A percentile compares a stretch with the other conserved stretches of the same genome.
Conservation (phyloP, 495 filamentous ascomycete species). For the Cercophora samala region DNA sequence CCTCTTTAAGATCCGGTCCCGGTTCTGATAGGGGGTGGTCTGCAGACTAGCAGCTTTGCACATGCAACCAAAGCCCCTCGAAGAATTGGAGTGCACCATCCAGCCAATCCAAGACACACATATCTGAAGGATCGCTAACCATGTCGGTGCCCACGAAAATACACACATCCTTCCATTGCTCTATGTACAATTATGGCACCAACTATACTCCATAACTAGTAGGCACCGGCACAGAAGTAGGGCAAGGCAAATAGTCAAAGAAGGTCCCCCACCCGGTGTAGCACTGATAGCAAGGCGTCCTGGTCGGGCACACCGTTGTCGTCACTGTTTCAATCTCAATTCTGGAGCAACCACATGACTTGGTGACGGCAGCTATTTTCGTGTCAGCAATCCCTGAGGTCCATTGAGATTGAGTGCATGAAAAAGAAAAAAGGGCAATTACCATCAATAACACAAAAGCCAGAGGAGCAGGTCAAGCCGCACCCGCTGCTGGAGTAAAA, state of each 20-base stretch:
- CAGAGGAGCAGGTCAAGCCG: slow-evolving; percentile 17
- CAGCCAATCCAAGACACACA: too few relatives aligned
- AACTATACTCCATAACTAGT: not conserved
- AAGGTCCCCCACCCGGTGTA: slow-evolving; percentile 30
- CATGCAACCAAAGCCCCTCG: too few relatives aligned
- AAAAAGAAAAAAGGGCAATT: not conserved
- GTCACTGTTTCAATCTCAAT: slow-evolving; percentile 22
- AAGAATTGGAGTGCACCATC: too few relatives aligned
- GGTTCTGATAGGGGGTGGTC: too few relatives aligned
- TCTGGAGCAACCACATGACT: slow-evolving; percentile 24
- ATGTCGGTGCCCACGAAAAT: too few relatives aligned
- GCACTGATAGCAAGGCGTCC: slow-evolving; percentile 28
- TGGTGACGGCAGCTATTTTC: slow-evolving; percentile 19
- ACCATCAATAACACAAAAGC: slow-evolving; percentile 31
- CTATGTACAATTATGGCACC: not conserved
- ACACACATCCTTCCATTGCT: not conserved
- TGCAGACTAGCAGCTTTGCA: too few relatives aligned
- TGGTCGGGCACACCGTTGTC: slow-evolving; percentile 24
- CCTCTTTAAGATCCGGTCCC: too few relatives aligned
- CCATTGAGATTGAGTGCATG: too few relatives aligned
- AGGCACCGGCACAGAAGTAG: not conserved
- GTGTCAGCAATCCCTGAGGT: not conserved
- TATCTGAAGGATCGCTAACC: too few relatives aligned
- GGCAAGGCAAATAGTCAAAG: slow-evolving; percentile 15
- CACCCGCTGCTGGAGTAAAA: slow-evolving; percentile 29